These are phyloP conservation scores for Pleurotus citrinopileatus DNA, from an alignment of 768 basidiomycete genomes.

Conservation along the genomic window DNA sequence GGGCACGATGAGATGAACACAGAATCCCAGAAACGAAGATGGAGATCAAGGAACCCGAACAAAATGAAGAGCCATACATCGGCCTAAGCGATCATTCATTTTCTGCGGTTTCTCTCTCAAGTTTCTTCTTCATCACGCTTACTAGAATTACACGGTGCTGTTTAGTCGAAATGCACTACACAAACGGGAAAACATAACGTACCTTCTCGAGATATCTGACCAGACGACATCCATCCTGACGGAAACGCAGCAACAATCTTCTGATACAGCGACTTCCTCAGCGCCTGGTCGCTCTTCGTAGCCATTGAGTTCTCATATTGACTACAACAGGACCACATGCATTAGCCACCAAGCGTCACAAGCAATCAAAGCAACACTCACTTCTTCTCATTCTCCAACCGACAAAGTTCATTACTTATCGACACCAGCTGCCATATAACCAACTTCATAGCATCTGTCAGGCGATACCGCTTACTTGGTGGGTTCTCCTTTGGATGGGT, in stretches of 20 bases:
- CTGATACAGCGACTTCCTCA: conserved; percentile 78
- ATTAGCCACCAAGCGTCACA: neutral
- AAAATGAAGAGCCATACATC: neutral
- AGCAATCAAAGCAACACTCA: conserved; percentile 23
- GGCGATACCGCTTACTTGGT: conserved; percentile 71
- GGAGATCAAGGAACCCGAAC: neutral
- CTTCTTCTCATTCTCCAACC: conserved; percentile 67
- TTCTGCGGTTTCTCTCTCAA: conserved; percentile 71
- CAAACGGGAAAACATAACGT: conserved; percentile 19
- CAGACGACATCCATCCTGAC: conserved; percentile 81
- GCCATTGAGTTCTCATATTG: conserved; percentile 67
- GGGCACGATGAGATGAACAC: too few relatives aligned
- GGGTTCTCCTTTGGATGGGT: conserved; percentile 40
- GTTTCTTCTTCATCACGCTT: conserved; percentile 82
- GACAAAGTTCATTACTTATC: conserved; percentile 80
- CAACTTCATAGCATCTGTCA: conserved; percentile 79
- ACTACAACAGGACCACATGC: conserved; percentile 16
- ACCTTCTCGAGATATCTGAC: conserved; percentile 88
- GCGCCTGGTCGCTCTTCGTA: conserved; percentile 77
- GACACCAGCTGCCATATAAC: conserved; percentile 79
- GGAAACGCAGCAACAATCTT: conserved; percentile 86
- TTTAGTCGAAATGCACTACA: neutral
- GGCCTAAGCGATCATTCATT: conserved; percentile 34
- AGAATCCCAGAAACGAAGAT: neutral
- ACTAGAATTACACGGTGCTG: conserved; percentile 39